Base-by-base conservation (phyloP, 106 monocot species). In the Dendrobium huoshanense region DNA sequence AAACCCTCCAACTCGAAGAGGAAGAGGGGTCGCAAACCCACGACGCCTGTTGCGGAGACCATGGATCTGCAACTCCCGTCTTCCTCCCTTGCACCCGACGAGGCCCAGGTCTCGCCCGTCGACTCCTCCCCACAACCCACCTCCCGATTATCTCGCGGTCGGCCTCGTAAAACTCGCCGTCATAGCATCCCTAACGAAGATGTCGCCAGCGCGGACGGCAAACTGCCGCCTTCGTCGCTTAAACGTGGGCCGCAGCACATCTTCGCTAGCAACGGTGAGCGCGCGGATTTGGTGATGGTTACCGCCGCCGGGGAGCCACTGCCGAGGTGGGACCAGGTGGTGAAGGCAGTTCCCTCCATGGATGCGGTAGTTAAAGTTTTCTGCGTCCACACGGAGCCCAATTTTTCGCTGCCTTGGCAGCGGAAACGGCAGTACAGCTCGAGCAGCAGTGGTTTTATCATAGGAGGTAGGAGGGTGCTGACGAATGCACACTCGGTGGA, bases 331-430 rank as follows among this genome's bases (percentile, higher is more conserved):
- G 93, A 89, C 20, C 82, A 88, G 77, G 91, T 83, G 67, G 92
- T 61, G 43, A 84, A 77, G 87, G 92, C 51, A 7, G 81, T 88
- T 70, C 92, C 94, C 3, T 91, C 89, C 37, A 99, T 99, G 98
- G 98, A 99, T 54, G 98, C 98, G 1, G 98, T 99, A 45, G 95
- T 99, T 18, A 99, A 99, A 89, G 98, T 99, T 70, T 99, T 99
- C 73, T 99, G 98, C 78, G 91, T 93, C 42, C 98, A 99, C 74
- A 99, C 98, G 24, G 98, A 99, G 84, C 98, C 98, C 59, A 99
- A 99, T 42, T 99, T 99, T 82, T 99, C 98, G n/a, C 85, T 99
- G 59, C 98, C 98, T 1, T 99, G 98, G 98, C 98, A 99, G 85
- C 80, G 98, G 45, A 98, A 94, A 84, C 78, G 98, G 77, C 98